Percentiles rank a stretch among this genome's conserved stretches.
These are phyloP conservation scores for Leptomonas pyrrhocoris DNA, from an alignment of 208 protist species.

Conservation along the genomic window DNA sequence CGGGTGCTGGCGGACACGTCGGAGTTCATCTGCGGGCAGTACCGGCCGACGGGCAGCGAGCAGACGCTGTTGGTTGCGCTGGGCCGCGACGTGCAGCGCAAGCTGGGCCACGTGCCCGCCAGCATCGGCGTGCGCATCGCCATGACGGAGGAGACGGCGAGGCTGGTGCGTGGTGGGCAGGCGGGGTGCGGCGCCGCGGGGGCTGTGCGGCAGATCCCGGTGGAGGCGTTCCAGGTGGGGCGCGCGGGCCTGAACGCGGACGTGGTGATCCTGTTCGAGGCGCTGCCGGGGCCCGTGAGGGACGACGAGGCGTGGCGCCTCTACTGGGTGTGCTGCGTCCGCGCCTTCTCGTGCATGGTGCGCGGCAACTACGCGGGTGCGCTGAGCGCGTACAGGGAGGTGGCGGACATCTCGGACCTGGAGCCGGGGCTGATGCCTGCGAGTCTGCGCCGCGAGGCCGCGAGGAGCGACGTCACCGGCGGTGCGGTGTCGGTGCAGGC, in stretches of 20 bases:
- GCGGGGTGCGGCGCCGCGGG: not conserved
- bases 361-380: constrained; percentile 39
- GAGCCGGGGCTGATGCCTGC: constrained; percentile 23
- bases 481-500: constrained; percentile 26
- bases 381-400: constrained; percentile 25
- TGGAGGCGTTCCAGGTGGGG: not conserved
- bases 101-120: constrained; percentile 32
- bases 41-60: constrained; percentile 12
- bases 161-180: constrained; percentile 31
- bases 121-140: constrained; percentile 32
- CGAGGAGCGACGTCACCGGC: constrained; percentile 7
- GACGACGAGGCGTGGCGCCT: constrained; percentile 28
- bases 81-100: constrained; percentile 35
- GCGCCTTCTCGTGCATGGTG: constrained; percentile 48
- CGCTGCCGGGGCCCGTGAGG: constrained; percentile 18
- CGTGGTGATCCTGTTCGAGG: constrained; percentile 38
- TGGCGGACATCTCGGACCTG: constrained; percentile 26
- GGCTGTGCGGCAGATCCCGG: not conserved
- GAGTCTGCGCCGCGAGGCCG: constrained; percentile 23
- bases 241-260: constrained; percentile 14
- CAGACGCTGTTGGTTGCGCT: constrained; percentile 29
- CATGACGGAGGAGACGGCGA: constrained; percentile 48
- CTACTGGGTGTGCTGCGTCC: constrained; percentile 22
- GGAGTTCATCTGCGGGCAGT: constrained; percentile 26
- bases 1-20: constrained; percentile 31